phyloP scores from a whole-genome alignment of 2,329 filamentous ascomycete genomes.

The Ceratocystis cubensis region DNA sequence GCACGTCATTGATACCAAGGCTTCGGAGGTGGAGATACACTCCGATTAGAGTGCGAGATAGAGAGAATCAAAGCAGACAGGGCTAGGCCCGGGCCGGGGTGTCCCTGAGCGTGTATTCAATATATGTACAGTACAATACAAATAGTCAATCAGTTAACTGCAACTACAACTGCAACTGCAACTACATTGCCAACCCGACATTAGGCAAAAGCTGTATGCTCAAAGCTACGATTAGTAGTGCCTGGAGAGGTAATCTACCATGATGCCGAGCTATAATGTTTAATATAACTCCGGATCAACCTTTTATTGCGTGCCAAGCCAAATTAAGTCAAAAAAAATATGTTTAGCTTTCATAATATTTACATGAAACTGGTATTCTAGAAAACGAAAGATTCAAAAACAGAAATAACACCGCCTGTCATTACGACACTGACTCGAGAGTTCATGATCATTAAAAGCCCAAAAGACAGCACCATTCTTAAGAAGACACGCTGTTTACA shows the following conservation, averaged over 20 bases:
- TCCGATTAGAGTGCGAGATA: not conserved
- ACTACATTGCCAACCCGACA: too few relatives aligned
- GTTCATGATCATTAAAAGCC: constrained; percentile 8
- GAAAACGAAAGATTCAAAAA: not conserved
- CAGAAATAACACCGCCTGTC: not conserved
- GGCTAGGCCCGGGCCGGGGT: not conserved
- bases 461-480: not conserved
- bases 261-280: too few relatives aligned
- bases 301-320: not conserved
- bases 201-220: too few relatives aligned
- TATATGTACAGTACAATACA: constrained; percentile 19
- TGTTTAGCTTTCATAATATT: not conserved
- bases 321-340: not conserved
- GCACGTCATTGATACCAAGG: constrained; percentile 21
- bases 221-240: too few relatives aligned
- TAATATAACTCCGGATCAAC: not conserved
- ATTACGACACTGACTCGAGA: not conserved
- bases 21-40: not conserved
- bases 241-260: too few relatives aligned
- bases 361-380: constrained; percentile 5
- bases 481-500: constrained; percentile 17
- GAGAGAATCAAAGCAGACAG: constrained; percentile 7
- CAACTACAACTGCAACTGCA: too few relatives aligned
- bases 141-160: not conserved
- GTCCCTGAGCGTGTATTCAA: constrained; percentile 19